Evolutionary conservation across 352 stramenopile species (phyloP), one percentile per base, ranked within the genome.

Genomic region (Globisporangium paddicum): DNA sequence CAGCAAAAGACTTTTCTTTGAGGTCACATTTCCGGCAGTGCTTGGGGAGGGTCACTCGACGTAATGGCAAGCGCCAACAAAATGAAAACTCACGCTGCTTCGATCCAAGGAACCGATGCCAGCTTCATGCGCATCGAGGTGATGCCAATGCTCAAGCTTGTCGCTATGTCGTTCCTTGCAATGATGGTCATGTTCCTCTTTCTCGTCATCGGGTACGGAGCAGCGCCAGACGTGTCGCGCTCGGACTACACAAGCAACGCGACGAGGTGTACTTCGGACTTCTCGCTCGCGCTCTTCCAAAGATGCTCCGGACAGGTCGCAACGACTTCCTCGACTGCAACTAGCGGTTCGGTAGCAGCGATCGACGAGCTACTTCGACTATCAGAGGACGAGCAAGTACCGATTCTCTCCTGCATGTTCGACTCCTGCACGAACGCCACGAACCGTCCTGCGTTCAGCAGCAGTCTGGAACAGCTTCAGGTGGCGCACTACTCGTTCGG

Each of bases 81-180:
- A 40, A 73, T 75, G 66, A 79, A 76, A 60, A 3, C 55, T 1
- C 62, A 57, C 9, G 37, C 46, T 28, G 46, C 25, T 19, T 30
- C 45, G 5, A 30, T 65, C 28, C 19, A 55, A 19, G 55, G 55
- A 0, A 51, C 67, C 5, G 75, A 81, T 53, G 73, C 74, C 37
- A 81, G 72, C 51, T 87, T 87, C 48, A 87, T 83, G 75, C 66
- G 73, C 30, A 79, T 87, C 40, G 77, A 87, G 45, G 75, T 86
- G 32, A 69, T 82, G 13, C 83, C 77, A 16, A 74, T 83, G 66
- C 59, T 85, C 55, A 87, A 87, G 60, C 55, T 87, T 16, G 35
- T 71, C 6, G 42, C 67, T 2, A 26, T 83, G 21, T 71, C 66
- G 7, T 49, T 62, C 8, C 44, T 38, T 25, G 58, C 71, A 0